Evolutionary conservation across 441 rosid species (phyloP), one percentile per base, ranked within the genome.

Genomic region (Arabidopsis hybrid): DNA sequence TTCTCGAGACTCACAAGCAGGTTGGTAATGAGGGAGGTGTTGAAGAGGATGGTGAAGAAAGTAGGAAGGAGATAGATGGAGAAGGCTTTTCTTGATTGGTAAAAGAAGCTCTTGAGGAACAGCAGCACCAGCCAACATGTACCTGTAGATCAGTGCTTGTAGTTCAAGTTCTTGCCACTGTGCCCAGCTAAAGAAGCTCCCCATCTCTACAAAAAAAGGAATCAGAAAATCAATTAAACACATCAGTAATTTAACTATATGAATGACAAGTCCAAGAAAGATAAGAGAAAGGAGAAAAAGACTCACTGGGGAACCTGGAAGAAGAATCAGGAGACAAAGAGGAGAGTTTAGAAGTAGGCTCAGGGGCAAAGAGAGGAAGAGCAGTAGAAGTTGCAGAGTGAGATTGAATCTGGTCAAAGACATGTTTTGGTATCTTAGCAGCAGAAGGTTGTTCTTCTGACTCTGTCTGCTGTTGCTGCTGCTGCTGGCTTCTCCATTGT

Each of bases 81-180:
- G 82, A 55, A 90, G 86, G 65, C 91, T 87, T 79, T 86, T 91
- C 89, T 81, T 90, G 86, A 95, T 92, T 26, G 88, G 91, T 49
- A 83, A 87, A 36, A 95, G 91, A 4, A 95, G 92, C 74, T 95
- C 93, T 38, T 86, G 83, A 40, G 98, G 97, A 78, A 95, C 87
- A 64, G 86, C 76, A 64, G 88, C 87, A 42, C 97, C 96, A 67
- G 92, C 92, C 50, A 86, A 35, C 93, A 95, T 91, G 81, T 91
- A 93, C 42, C 93, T 86, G 66, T 84, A 95, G 80, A 95, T 95
- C 89, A 91, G 77, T 60, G 97, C 99, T 78, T 95, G 99, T 47
- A 88, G 84, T 83, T 95, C 96, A 40, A 95, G 92, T 72, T 95
- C 98, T 77, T 89, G 95, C 95, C 95, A 82, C 75, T 93, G 98